Evolutionary conservation across 176 grass and related monocot genomes (phyloP).

Genomic region (Phoenix dactylifera): DNA sequence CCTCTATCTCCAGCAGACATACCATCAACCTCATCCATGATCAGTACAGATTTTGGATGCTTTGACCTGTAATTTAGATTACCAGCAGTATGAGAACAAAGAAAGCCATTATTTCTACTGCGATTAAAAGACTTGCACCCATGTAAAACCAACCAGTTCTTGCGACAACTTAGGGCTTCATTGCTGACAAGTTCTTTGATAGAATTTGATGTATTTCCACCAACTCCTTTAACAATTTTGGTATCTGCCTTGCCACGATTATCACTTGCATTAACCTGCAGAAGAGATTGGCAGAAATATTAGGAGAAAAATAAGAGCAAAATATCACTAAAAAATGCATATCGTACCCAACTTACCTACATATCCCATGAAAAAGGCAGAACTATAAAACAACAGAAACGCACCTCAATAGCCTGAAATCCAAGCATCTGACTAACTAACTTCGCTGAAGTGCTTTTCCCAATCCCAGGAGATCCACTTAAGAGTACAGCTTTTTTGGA

Average conservation of each 20-base stretch:
- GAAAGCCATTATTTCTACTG: too few species aligned
- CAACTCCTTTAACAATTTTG: constrained; percentile 90
- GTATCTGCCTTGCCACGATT: constrained; percentile 94
- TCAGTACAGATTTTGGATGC: constrained; percentile 71
- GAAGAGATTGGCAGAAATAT: constrained; percentile 2
- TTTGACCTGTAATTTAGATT: constrained; percentile 44
- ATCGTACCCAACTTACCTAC: background rate
- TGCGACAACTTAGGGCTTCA: constrained; percentile 50
- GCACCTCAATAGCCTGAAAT: constrained; percentile 85
- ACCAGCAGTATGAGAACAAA: background rate
- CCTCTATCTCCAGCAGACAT: constrained; percentile 99
- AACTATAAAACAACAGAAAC: constrained; percentile 1
- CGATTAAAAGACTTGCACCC: background rate
- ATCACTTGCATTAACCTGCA: constrained; percentile 98
- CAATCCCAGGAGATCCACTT: constrained; percentile 90
- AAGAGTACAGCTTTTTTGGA: constrained; percentile 86
- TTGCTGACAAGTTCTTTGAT: constrained; percentile 98
- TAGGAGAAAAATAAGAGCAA: constrained; percentile 9
- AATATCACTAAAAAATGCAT: constrained; percentile 8
- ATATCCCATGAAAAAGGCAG: background rate
- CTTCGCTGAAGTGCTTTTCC: constrained; percentile 91
- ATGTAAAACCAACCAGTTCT: constrained; percentile 45
- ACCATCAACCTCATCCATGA: constrained; percentile 99
- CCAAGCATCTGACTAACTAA: constrained; percentile 97
- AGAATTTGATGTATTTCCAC: constrained; percentile 91